These are phyloP conservation scores for Acidomyces sp. DNA, from an alignment of 495 filamentous ascomycete species.

Conservation along the genomic window DNA sequence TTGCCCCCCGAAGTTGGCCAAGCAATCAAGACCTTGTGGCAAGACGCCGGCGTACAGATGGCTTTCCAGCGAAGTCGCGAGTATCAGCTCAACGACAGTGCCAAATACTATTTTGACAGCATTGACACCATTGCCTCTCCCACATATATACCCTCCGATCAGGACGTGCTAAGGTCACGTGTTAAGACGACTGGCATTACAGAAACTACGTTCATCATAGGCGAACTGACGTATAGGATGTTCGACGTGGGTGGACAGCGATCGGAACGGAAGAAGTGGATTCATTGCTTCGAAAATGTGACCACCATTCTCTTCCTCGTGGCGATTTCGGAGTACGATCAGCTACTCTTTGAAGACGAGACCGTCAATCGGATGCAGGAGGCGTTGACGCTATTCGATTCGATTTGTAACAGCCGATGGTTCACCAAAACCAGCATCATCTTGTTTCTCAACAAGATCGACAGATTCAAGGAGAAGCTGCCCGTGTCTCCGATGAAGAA, in stretches of 20 bases:
- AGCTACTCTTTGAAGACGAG: slow-evolving; percentile 91
- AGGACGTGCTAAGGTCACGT: slow-evolving; percentile 93
- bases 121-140: slow-evolving; percentile 81
- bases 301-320: slow-evolving; percentile 97
- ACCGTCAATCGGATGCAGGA: slow-evolving; percentile 99
- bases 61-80: slow-evolving; percentile 87
- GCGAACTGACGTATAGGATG: slow-evolving; percentile 96
- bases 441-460: slow-evolving; percentile 99
- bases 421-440: slow-evolving; percentile 99
- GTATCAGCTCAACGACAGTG: slow-evolving; percentile 96
- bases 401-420: slow-evolving; percentile 98
- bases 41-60: slow-evolving; percentile 85
- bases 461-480: slow-evolving; percentile 98
- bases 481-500: slow-evolving; percentile 99
- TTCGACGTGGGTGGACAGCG: slow-evolving; percentile 98
- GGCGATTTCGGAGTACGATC: slow-evolving; percentile 98
- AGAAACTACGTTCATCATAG: slow-evolving; percentile 96
- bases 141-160: slow-evolving; percentile 93
- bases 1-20: slow-evolving; percentile 87
- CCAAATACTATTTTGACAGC: slow-evolving; percentile 97
- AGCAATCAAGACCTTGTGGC: slow-evolving; percentile 88
- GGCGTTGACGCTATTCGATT: slow-evolving; percentile 93
- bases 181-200: slow-evolving; percentile 99
- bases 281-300: slow-evolving; percentile 99
- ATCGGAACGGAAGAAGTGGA: slow-evolving; percentile 99